These are phyloP conservation scores for Aeschynomene evenia DNA, from an alignment of 306 rosid species.

Conservation along the genomic window DNA sequence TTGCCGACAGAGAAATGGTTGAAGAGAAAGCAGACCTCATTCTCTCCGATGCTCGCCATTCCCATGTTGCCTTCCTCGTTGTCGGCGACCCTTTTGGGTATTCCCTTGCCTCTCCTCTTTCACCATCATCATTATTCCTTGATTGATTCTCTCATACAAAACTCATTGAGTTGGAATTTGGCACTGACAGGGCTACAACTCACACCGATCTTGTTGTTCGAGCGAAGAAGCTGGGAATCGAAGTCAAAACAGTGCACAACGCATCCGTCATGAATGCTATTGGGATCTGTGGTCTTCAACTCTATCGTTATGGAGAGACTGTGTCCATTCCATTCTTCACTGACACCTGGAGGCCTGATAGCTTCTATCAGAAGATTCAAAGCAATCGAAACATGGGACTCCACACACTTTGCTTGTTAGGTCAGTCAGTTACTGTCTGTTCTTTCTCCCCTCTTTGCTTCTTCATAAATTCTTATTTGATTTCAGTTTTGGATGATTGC, in stretches of 20 bases:
- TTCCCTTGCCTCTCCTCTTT: not conserved
- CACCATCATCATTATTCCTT: too few species aligned
- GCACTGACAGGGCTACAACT: constrained; percentile 69
- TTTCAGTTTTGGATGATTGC: constrained; percentile 25
- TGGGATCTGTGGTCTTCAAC: constrained; percentile 84
- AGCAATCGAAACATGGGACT: constrained; percentile 56
- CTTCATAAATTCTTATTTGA: not conserved
- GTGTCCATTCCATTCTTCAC: constrained; percentile 84
- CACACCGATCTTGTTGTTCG: constrained; percentile 82
- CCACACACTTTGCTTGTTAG: constrained; percentile 65
- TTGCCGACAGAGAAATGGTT: constrained; percentile 89
- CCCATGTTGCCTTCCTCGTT: constrained; percentile 47
- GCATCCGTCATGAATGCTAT: constrained; percentile 90
- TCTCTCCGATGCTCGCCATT: constrained; percentile 39
- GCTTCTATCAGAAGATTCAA: constrained; percentile 85
- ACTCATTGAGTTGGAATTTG: not conserved
- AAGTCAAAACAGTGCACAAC: constrained; percentile 70
- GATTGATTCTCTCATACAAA: too few species aligned
- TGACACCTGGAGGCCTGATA: constrained; percentile 84
- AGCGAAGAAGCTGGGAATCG: constrained; percentile 75
- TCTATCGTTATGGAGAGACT: constrained; percentile 85
- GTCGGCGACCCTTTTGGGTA: constrained; percentile 62
- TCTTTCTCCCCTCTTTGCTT: not conserved
- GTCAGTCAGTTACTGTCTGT: constrained; percentile 31
- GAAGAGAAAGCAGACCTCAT: constrained; percentile 64